Evolutionary conservation across 140 eudicot genomes (phyloP).

Genomic region (Senecio squalidus): DNA sequence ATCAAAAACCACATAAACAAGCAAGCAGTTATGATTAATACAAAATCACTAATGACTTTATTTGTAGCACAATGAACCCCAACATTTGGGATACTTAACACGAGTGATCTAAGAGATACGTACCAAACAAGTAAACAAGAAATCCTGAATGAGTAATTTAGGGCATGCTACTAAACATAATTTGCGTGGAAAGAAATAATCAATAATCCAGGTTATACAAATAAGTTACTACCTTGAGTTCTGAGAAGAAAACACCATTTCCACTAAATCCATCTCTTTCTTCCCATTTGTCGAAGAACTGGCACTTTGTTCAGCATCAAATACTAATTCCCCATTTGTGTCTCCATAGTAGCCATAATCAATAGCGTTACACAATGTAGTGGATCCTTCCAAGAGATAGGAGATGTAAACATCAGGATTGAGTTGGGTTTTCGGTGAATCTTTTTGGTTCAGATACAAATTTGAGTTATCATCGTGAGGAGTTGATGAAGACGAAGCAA

Average conservation of each 20-base stretch:
- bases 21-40: constrained; percentile 3
- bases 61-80: background rate
- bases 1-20: background rate
- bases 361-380: constrained; percentile 10
- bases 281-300: constrained; percentile 17
- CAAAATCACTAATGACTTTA: constrained; percentile 1
- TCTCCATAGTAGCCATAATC: constrained; percentile 18
- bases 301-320: constrained; percentile 22
- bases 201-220: background rate
- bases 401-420: constrained; percentile 35
- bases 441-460: constrained; percentile 10
- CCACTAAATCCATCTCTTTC: constrained; percentile 57
- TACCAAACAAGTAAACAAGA: too few species aligned
- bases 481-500: constrained; percentile 21
- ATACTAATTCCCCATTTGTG: constrained; percentile 7
- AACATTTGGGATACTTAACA: background rate
- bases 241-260: constrained; percentile 44
- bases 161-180: background rate
- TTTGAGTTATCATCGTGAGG: constrained; percentile 12
- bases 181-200: constrained; percentile 12
- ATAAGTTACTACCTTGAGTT: constrained; percentile 16
- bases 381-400: constrained; percentile 38
- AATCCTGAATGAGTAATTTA: constrained; percentile 7
- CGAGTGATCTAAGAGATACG: too few species aligned
- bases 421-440: constrained; percentile 19